Evolutionary conservation across 768 basidiomycete species (phyloP), one percentile per base, ranked within the genome.

Genomic region (Pisolithus tinctorius): DNA sequence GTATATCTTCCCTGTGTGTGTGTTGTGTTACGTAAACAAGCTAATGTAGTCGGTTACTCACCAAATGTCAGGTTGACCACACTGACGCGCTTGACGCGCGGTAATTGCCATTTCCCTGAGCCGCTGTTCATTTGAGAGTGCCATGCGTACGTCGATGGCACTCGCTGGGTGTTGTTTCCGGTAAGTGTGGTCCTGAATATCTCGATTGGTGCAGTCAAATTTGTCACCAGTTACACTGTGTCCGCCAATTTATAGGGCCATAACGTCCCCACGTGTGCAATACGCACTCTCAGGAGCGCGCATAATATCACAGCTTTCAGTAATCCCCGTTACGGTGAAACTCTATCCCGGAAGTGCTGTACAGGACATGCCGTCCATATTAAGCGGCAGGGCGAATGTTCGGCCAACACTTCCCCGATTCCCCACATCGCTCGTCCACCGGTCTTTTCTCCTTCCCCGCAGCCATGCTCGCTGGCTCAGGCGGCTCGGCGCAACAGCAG

Each of bases 361-460:
- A 60, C 57, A 57, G 58, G 50, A 51, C 63, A 65, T 57, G 66
- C 40, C 49, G 53, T 49, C 66, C 60, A 53, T 67, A 67, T 67
- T 55, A 65, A 66, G 55, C 49, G 50, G 56, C 49, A 30, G 44
- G 47, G 17, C 47, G 27, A 17, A 23, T 25, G 20, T 42, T 26
- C 20, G 41, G 41, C 41, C 41, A 42, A 42, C 11, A 23, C 41
- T 23, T 26, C 8, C 41, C 26, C 43, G 26, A 16, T 26, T 45
- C 29, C 43, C 27, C 43, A 26, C 43, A 17, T 45, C 26, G 6
- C 16, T 29, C 27, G 43, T 13, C 13, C 14, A 17, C 27, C 16
- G 27, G 8, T 2, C 27, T 42, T 34, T 43, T 49, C 37, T 51
- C 36, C 36, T 41, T 29, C 41, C 44, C 43, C 36, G 51, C 36